Percentiles rank a stretch among this genome's conserved stretches.
phyloP scores from a whole-genome alignment of 805 yeast genomes.

The Candida berthetii region DNA sequence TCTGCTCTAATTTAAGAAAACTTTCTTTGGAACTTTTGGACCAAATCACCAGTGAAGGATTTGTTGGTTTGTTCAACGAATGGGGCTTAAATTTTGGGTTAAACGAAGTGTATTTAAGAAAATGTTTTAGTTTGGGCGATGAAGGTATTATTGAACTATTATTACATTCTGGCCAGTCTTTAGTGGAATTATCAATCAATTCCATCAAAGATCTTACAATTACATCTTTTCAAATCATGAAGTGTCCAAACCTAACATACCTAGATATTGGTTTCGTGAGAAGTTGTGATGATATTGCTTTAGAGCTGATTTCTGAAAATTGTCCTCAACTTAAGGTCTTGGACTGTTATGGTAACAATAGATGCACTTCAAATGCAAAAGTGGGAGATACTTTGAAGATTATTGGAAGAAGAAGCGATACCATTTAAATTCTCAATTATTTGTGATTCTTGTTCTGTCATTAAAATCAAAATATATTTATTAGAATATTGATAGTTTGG shows the following conservation, averaged over 20 bases:
- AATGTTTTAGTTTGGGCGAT: slow-evolving; percentile 65
- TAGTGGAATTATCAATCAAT: slow-evolving; percentile 68
- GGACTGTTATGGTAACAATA: slow-evolving; percentile 78
- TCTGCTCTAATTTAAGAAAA: slow-evolving; percentile 48
- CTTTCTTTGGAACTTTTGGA: slow-evolving; percentile 56
- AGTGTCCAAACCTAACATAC: slow-evolving; percentile 54
- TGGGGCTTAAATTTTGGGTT: slow-evolving; percentile 56
- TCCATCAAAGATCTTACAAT: slow-evolving; percentile 57
- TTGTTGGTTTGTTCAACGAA: slow-evolving; percentile 48
- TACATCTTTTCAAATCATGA: slow-evolving; percentile 42
- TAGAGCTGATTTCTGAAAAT: slow-evolving; percentile 49
- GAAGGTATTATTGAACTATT: slow-evolving; percentile 53
- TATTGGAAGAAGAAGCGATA: slow-evolving; percentile 72
- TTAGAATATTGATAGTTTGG: too few species aligned
- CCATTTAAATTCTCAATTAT: slow-evolving; percentile 30
- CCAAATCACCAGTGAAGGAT: slow-evolving; percentile 63
- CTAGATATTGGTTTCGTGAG: slow-evolving; percentile 80
- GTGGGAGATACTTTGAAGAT: slow-evolving; percentile 50
- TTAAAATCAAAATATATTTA: too few species aligned
- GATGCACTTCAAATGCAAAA: slow-evolving; percentile 51
- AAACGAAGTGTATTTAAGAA: slow-evolving; percentile 49
- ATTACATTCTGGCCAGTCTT: slow-evolving; percentile 54
- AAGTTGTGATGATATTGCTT: slow-evolving; percentile 59
- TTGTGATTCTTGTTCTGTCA: too few species aligned
- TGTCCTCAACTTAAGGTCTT: slow-evolving; percentile 60